Percentiles rank a stretch among this genome's conserved stretches.
Conservation (phyloP, 2,329 filamentous ascomycete species). For the Thielaviopsis musarum region DNA sequence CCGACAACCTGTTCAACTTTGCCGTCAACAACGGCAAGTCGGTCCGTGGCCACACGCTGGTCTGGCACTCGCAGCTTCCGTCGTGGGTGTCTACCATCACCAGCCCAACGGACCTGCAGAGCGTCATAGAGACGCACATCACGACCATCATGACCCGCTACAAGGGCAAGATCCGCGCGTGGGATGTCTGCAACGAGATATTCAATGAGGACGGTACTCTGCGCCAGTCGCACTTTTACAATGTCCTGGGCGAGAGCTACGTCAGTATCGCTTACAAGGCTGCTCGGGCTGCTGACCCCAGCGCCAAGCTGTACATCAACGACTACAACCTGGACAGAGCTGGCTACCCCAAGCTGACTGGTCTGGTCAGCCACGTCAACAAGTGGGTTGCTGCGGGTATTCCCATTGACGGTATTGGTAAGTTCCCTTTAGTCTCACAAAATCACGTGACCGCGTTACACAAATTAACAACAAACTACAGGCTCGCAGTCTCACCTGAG, state of each 20-base stretch:
- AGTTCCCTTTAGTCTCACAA: too few relatives aligned
- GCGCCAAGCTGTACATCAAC: conserved; percentile 59
- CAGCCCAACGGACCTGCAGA: conserved; percentile 31
- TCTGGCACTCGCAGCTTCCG: conserved; percentile 46
- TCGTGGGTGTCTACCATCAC: conserved; percentile 41
- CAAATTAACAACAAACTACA: too few relatives aligned
- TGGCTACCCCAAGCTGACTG: conserved; percentile 36
- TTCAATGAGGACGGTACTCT: conserved; percentile 44
- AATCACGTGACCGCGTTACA: too few relatives aligned
- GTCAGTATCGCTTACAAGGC: conserved; percentile 54
- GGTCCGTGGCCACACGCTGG: conserved; percentile 49
- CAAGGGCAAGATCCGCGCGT: conserved; percentile 45
- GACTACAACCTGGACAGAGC: conserved; percentile 54
- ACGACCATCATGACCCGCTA: conserved; percentile 38
- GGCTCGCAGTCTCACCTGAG: conserved; percentile 37
- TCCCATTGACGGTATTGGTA: conserved; percentile 46
- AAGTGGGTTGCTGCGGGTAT: conserved; percentile 45
- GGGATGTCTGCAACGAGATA: conserved; percentile 51
- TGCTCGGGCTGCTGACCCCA: conserved; percentile 47
- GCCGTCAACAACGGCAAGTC: conserved; percentile 39
- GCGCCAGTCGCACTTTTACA: conserved; percentile 45
- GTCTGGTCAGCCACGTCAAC: conserved; percentile 41
- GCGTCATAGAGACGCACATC: conserved; percentile 45
- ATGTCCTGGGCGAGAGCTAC: conserved; percentile 53
- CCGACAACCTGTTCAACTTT: conserved; percentile 44